Evolutionary conservation across 1,139 yeast species (phyloP), one percentile per base, ranked within the genome.

Genomic region (Kluyveromyces sp.): DNA sequence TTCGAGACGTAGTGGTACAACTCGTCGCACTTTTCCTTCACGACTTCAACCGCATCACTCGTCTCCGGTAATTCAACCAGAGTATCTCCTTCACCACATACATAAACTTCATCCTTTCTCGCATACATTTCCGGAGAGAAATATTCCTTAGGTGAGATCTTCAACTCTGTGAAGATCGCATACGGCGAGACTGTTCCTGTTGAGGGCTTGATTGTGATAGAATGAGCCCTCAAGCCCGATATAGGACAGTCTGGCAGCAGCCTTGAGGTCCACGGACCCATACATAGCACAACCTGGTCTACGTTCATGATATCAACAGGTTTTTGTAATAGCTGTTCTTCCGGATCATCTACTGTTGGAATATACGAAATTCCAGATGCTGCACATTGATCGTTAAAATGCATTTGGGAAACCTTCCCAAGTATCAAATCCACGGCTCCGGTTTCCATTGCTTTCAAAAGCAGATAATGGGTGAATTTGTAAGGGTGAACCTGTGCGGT

Each of bases 401-500:
- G 64, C 20, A 88, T 70, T 55, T 82, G 80, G 34, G 75, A 77
- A 26, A 86, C 96, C 65, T 86, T 85, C 31, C 96, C 98, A 45
- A 85, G 71, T 22, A 89, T 73, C 42, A 92, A 69, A 54, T 85
- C 94, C 16, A 88, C 84, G n/a, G 87, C 79, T 2, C 94, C 95
- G 2, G 83, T 68, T 54, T 84, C 89, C 49, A 84, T 77, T 29
- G 95, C 95, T 61, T 85, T 83, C 52, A 79, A 77, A 51, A 92
- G 69, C 11, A 92, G 71, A 57, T 76, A 83, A 45, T 82, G 85
- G 25, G 97, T 89, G 63, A 92, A 89, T 61, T 83, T 83, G 67
- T 84, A 87, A 2, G 98, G 98, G 61, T 92, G 97, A 9, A 92
- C 96, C 65, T 92, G 98, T 0, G 96, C 97, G 1, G 97, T 89